phyloP scores from a whole-genome alignment of 306 rosid genomes.

The Dalbergia oliveri region DNA sequence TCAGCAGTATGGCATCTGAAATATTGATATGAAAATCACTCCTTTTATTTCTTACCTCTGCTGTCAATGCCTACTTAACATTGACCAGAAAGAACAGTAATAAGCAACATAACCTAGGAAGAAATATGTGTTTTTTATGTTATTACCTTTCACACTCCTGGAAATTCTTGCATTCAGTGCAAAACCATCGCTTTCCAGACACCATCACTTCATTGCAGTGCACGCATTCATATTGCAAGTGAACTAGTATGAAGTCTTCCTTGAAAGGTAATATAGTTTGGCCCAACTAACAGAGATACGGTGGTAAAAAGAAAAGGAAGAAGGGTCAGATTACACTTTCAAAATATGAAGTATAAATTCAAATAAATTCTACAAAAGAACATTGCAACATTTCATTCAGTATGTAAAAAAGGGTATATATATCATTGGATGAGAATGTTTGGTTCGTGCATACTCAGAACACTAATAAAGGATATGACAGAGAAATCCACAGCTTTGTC shows the following conservation, averaged over 20 bases:
- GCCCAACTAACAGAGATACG: slow-evolving; percentile 52
- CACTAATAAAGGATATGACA: neutral
- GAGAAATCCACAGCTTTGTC: neutral
- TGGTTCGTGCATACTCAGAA: neutral
- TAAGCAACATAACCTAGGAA: neutral
- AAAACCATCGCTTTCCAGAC: slow-evolving; percentile 68
- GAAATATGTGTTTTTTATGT: neutral
- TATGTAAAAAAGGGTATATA: slow-evolving; percentile 20
- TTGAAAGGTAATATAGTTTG: slow-evolving; percentile 51
- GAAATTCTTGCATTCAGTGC: slow-evolving; percentile 62
- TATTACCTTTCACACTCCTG: slow-evolving; percentile 74
- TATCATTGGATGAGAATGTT: neutral
- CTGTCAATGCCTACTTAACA: neutral
- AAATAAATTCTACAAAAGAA: slow-evolving; percentile 6
- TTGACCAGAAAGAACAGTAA: neutral
- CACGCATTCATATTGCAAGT: slow-evolving; percentile 63
- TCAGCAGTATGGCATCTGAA: slow-evolving; percentile 54
- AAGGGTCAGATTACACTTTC: slow-evolving; percentile 35
- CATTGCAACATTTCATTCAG: slow-evolving; percentile 21
- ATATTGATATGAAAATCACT: slow-evolving; percentile 22
- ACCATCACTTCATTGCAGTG: slow-evolving; percentile 60
- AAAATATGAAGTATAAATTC: slow-evolving; percentile 5
- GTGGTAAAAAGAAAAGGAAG: slow-evolving; percentile 28
- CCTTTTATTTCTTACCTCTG: neutral
- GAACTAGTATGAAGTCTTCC: slow-evolving; percentile 69